These are phyloP conservation scores for Xylogone sp. DNA, from an alignment of 2,329 filamentous ascomycete species.

Conservation along the genomic window DNA sequence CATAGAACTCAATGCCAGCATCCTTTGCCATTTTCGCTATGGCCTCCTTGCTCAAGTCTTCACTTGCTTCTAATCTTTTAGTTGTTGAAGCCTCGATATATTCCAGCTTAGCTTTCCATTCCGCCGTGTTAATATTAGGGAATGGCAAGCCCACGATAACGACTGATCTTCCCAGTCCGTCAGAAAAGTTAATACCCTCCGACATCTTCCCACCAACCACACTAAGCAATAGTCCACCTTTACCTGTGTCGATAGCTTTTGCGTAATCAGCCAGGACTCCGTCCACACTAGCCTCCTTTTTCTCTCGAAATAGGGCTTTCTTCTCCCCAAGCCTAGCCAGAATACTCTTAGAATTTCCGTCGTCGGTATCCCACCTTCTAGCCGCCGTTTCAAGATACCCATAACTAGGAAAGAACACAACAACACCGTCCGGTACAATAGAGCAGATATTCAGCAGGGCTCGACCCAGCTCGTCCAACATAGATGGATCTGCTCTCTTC, in stretches of 20 bases:
- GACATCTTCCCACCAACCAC: slow-evolving; percentile 94
- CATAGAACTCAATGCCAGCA: slow-evolving; percentile 75
- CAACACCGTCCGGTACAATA: slow-evolving; percentile 80
- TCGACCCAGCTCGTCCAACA: slow-evolving; percentile 71
- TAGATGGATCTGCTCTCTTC: slow-evolving; percentile 56
- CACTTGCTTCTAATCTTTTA: slow-evolving; percentile 27
- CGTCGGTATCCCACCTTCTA: slow-evolving; percentile 50
- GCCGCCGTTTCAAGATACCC: slow-evolving; percentile 78
- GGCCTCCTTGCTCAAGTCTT: slow-evolving; percentile 26
- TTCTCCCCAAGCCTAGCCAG: slow-evolving; percentile 55
- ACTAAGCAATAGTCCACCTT: slow-evolving; percentile 78
- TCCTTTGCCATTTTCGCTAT: slow-evolving; percentile 42
- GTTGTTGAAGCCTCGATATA: slow-evolving; percentile 68
- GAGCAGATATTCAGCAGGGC: slow-evolving; percentile 69
- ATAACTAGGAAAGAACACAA: slow-evolving; percentile 96
- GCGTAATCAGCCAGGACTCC: slow-evolving; percentile 72
- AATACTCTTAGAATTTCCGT: slow-evolving; percentile 34
- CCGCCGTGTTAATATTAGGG: slow-evolving; percentile 81
- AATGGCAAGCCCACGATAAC: slow-evolving; percentile 91
- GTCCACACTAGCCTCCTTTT: slow-evolving; percentile 48
- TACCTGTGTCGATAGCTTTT: slow-evolving; percentile 54
- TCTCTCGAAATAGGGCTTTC: slow-evolving; percentile 62
- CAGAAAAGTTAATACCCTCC: slow-evolving; percentile 97
- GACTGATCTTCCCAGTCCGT: slow-evolving; percentile 82
- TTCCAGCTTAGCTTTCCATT: slow-evolving; percentile 90